These are phyloP conservation scores for Vickermania spadyakhi DNA, from an alignment of 208 protist genomes.

Conservation along the genomic window DNA sequence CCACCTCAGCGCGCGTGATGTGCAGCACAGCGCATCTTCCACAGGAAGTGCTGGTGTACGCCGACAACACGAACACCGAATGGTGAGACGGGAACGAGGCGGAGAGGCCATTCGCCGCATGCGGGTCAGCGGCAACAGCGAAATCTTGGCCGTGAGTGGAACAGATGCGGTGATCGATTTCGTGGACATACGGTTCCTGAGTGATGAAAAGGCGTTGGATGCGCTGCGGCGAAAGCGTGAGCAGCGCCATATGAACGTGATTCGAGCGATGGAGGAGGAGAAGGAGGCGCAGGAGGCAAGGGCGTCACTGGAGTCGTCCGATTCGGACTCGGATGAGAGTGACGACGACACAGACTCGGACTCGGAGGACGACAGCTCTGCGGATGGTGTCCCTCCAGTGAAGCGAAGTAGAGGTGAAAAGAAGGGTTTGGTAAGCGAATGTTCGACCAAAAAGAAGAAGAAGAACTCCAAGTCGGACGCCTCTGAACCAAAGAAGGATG, in stretches of 20 bases:
- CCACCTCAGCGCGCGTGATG: slow-evolving; percentile 82
- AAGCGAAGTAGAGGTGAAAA: background rate
- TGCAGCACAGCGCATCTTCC: slow-evolving; percentile 40
- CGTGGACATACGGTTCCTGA: slow-evolving; percentile 82
- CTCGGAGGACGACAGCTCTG: slow-evolving; percentile 4
- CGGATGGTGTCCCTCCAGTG: background rate
- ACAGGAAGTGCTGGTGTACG: slow-evolving; percentile 6
- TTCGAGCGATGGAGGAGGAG: slow-evolving; percentile 62
- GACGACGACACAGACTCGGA: slow-evolving; percentile 4
- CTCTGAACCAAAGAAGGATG: background rate
- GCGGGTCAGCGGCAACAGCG: slow-evolving; percentile 59
- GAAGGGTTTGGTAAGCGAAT: background rate
- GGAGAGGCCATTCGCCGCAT: slow-evolving; percentile 70
- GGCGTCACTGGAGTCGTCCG: background rate
- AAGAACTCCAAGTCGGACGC: slow-evolving; percentile 4
- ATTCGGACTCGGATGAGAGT: background rate
- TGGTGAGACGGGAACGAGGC: slow-evolving; percentile 37
- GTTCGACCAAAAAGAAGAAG: background rate
- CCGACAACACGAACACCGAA: slow-evolving; percentile 23
- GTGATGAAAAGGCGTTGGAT: slow-evolving; percentile 64
- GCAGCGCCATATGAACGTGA: slow-evolving; percentile 59
- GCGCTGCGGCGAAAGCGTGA: slow-evolving; percentile 59
- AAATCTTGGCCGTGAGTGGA: slow-evolving; percentile 69
- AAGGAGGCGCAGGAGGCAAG: slow-evolving; percentile 11
- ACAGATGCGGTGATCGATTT: slow-evolving; percentile 82